A percentile compares a stretch with the other conserved stretches of the same genome.
Conservation (phyloP, 176 grass and related monocot species). For the Musa itinerans region DNA sequence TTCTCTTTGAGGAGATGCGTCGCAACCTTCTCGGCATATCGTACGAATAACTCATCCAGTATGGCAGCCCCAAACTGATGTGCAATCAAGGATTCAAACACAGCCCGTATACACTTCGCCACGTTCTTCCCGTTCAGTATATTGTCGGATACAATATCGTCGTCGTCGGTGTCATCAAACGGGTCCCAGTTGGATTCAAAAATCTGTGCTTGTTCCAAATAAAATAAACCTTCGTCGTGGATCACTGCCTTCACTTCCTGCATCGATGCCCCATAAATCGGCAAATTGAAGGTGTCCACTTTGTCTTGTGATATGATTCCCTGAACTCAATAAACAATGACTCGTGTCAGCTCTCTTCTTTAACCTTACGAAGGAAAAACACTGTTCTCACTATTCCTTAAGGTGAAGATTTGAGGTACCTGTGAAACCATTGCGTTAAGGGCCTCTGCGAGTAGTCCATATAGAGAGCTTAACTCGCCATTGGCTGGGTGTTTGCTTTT, state of each 20-base stretch:
- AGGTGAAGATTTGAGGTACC: background rate
- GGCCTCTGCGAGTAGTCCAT: slow-evolving; percentile 2
- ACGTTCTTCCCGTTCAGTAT: slow-evolving; percentile 8
- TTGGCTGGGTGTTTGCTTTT: background rate
- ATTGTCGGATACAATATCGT: background rate
- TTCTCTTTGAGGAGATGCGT: slow-evolving; percentile 13
- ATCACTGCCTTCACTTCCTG: slow-evolving; percentile 23
- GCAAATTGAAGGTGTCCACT: slow-evolving; percentile 17
- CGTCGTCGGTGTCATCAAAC: slow-evolving; percentile 6
- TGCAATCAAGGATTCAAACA: slow-evolving; percentile 10
- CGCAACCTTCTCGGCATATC: slow-evolving; percentile 1
- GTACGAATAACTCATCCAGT: slow-evolving; percentile 20
- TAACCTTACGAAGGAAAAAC: too few relatives aligned
- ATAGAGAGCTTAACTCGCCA: background rate
- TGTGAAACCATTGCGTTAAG: slow-evolving; percentile 16
- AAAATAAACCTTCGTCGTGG: slow-evolving; percentile 4
- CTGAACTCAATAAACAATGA: background rate
- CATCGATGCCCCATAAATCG: slow-evolving; percentile 19
- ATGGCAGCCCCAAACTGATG: slow-evolving; percentile 22
- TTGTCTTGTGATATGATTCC: slow-evolving; percentile 18
- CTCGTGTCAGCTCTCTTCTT: too few relatives aligned
- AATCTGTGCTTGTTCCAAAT: background rate
- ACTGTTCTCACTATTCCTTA: background rate
- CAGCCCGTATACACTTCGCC: slow-evolving; percentile 10
- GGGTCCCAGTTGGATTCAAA: slow-evolving; percentile 27